phyloP scores from a whole-genome alignment of 1,284 basidiomycete genomes.

The Tylopilus sp. region DNA sequence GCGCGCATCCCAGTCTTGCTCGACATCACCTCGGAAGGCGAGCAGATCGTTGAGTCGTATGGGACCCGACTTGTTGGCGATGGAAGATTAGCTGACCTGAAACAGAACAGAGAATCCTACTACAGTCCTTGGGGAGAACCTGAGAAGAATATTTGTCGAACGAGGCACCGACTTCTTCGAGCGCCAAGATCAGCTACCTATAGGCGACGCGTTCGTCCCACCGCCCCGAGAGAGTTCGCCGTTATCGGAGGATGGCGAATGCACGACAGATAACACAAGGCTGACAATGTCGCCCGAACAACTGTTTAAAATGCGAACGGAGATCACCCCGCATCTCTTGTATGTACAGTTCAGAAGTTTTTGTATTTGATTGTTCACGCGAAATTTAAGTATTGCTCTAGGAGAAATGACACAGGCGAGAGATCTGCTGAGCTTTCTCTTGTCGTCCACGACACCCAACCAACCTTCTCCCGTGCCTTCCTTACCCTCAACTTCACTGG shows the following conservation, averaged over 20 bases:
- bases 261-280: slow-evolving; percentile 26
- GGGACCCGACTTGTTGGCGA: slow-evolving; percentile 26
- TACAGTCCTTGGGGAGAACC: slow-evolving; percentile 52
- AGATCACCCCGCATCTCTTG: slow-evolving; percentile 66
- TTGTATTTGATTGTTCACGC: slow-evolving; percentile 16
- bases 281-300: slow-evolving; percentile 70
- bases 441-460: slow-evolving; percentile 40
- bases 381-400: slow-evolving; percentile 51
- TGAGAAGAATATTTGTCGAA: slow-evolving; percentile 66
- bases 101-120: slow-evolving; percentile 50
- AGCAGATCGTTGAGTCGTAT: slow-evolving; percentile 64
- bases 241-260: slow-evolving; percentile 29
- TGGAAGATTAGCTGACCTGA: slow-evolving; percentile 16
- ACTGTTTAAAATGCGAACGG: slow-evolving; percentile 63
- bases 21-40: slow-evolving; percentile 67
- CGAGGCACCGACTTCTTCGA: slow-evolving; percentile 73
- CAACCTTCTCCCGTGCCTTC: slow-evolving; percentile 23
- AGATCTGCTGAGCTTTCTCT: slow-evolving; percentile 55
- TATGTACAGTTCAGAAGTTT: slow-evolving; percentile 35
- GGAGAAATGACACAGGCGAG: slow-evolving; percentile 74
- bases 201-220: slow-evolving; percentile 20
- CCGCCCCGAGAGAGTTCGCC: slow-evolving; percentile 26
- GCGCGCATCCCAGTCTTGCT: slow-evolving; percentile 54
- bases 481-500: slow-evolving; percentile 41
- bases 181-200: slow-evolving; percentile 37